Conservation (phyloP, 345 rosid genomes). For the Eucalyptus cloeziana region DNA sequence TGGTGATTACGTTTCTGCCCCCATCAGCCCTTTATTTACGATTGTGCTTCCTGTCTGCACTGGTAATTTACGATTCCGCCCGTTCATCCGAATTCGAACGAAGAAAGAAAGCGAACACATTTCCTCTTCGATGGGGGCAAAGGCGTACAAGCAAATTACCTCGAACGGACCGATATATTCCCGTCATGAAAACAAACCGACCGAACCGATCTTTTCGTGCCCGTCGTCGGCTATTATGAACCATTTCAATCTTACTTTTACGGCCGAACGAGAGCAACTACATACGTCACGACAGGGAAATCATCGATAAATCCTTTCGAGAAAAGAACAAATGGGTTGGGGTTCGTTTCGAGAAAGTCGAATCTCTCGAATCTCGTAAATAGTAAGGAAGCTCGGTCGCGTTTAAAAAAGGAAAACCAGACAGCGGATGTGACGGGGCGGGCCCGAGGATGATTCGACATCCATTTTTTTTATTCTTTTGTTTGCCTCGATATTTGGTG, state of each 20-base stretch:
- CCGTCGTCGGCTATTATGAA: background rate
- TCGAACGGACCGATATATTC: background rate
- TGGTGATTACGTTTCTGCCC: rapidly evolving
- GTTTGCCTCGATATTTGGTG: background rate
- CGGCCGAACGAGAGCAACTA: background rate
- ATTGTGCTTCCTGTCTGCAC: too few relatives aligned
- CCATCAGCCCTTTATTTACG: too few relatives aligned
- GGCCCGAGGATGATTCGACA: background rate
- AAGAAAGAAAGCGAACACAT: background rate
- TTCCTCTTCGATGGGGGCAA: background rate
- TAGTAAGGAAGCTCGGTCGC: background rate
- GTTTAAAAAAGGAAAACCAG: background rate
- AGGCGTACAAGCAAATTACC: background rate
- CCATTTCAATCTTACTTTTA: background rate
- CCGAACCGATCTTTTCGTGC: background rate
- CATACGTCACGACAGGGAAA: background rate
- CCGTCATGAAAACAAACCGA: background rate
- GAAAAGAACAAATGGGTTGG: background rate
- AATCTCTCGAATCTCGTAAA: background rate
- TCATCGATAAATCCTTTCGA: background rate
- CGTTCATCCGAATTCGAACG: background rate
- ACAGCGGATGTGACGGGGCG: background rate
- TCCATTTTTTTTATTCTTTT: background rate
- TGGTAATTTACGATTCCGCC: background rate
- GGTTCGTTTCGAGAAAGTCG: background rate